A percentile compares a stretch with the other conserved stretches of the same genome.
Evolutionary conservation across 768 basidiomycete genomes (phyloP).

Genomic region (Mycena maculata): DNA sequence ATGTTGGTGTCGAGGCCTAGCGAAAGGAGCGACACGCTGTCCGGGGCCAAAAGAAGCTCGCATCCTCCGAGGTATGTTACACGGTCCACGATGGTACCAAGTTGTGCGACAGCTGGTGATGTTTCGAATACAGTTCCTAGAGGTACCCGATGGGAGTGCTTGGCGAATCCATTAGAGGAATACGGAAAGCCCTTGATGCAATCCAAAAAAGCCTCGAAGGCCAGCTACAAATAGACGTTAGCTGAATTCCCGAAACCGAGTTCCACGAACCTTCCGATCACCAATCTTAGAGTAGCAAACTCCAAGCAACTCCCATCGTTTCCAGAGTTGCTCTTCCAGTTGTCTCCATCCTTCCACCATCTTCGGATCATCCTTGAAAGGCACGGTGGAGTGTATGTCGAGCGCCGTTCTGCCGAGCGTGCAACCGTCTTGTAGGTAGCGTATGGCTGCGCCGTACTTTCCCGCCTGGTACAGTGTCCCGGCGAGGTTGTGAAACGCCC

Average conservation of each 20-base stretch:
- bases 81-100: conserved; percentile 70
- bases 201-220: conserved; percentile 66
- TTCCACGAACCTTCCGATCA: conserved; percentile 71
- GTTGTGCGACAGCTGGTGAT: conserved; percentile 61
- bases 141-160: conserved; percentile 44
- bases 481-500: conserved; percentile 76
- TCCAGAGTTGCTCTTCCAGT: conserved; percentile 72
- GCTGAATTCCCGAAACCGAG: conserved; percentile 10
- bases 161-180: conserved; percentile 50
- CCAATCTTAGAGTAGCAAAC: conserved; percentile 83
- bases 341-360: conserved; percentile 64
- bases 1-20: conserved; percentile 45
- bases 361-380: conserved; percentile 38
- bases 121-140: conserved; percentile 53
- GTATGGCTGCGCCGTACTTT: conserved; percentile 70
- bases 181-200: conserved; percentile 69
- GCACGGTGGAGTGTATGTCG: conserved; percentile 36
- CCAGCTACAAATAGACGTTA: conserved; percentile 56
- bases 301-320: conserved; percentile 85
- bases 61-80: conserved; percentile 74
- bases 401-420: conserved; percentile 62
- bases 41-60: conserved; percentile 69
- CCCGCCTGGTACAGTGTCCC: conserved; percentile 76
- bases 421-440: conserved; percentile 75
- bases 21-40: conserved; percentile 60